Percentiles rank a stretch among this genome's conserved stretches.
Conservation (phyloP, 2,329 filamentous ascomycete genomes). For the Apiospora kogelbergensis region DNA sequence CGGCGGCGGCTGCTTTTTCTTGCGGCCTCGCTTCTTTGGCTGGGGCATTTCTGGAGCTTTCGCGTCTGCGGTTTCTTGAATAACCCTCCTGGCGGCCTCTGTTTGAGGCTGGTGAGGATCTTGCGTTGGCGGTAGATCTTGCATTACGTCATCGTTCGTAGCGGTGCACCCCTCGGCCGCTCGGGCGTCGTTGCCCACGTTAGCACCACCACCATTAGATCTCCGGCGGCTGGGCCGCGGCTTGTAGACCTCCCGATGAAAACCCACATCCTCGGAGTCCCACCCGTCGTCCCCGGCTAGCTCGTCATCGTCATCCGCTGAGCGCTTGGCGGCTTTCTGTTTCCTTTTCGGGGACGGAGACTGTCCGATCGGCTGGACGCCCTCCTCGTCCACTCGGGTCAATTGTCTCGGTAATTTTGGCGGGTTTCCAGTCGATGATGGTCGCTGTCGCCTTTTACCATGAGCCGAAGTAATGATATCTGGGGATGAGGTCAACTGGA, state of each 20-base stretch:
- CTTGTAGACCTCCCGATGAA: conserved; percentile 19
- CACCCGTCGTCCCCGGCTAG: conserved; percentile 22
- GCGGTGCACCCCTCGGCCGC: not conserved
- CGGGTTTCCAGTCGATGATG: conserved; percentile 9
- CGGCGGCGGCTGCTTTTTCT: conserved; percentile 26
- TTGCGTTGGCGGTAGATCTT: not conserved
- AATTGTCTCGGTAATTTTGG: conserved; percentile 11
- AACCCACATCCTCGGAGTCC: conserved; percentile 16
- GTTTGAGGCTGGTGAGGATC: not conserved
- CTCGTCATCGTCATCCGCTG: conserved; percentile 28
- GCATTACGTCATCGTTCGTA: not conserved
- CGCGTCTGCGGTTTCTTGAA: not conserved
- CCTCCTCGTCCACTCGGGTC: not conserved
- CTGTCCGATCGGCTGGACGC: conserved; percentile 4
- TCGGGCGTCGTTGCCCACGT: not conserved
- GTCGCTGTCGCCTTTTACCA: conserved; percentile 8
- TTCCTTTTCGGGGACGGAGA: conserved; percentile 17
- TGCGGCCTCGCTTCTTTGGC: conserved; percentile 31
- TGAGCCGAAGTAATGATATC: conserved; percentile 23
- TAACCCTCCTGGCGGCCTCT: not conserved
- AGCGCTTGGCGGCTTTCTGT: conserved; percentile 14
- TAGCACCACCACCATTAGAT: conserved; percentile 9
- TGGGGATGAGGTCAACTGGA: conserved; percentile 29
- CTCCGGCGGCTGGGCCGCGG: conserved; percentile 22
- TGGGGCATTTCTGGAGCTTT: conserved; percentile 14